Conservation (phyloP, 2,329 filamentous ascomycete species). For the Ilyonectria sp. region DNA sequence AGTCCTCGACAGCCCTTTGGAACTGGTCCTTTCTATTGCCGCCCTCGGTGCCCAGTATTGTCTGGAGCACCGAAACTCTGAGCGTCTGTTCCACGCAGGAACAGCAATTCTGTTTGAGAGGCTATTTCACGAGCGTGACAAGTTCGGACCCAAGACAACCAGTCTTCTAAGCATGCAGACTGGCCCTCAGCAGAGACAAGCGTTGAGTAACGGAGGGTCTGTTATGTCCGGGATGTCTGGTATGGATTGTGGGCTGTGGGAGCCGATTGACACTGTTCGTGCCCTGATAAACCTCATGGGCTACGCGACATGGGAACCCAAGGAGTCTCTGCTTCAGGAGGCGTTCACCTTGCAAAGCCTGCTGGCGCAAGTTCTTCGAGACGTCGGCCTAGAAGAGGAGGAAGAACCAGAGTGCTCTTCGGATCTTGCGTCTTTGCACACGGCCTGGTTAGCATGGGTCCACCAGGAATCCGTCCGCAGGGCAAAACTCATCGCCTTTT, state of each 20-base stretch:
- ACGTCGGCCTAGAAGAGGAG: conserved; percentile 50
- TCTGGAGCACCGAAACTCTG: conserved; percentile 54
- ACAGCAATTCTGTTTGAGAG: conserved; percentile 53
- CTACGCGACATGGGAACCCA: conserved; percentile 56
- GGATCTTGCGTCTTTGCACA: neutral
- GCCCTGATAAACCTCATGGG: conserved; percentile 56
- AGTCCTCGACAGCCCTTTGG: conserved; percentile 49
- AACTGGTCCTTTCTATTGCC: conserved; percentile 52
- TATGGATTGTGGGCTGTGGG: conserved; percentile 36
- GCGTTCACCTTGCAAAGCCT: conserved; percentile 53
- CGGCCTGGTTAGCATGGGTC: conserved; percentile 51
- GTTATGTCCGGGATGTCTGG: neutral
- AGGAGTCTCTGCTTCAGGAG: conserved; percentile 51
- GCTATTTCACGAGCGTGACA: conserved; percentile 41
- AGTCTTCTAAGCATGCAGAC: conserved; percentile 39
- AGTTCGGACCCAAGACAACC: conserved; percentile 43
- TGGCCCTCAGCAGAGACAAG: neutral
- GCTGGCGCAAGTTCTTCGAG: conserved; percentile 53
- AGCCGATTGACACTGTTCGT: conserved; percentile 52
- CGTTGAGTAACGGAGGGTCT: neutral
- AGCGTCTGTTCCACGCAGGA: conserved; percentile 52
- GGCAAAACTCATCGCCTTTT: conserved; percentile 56
- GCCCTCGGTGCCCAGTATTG: conserved; percentile 57
- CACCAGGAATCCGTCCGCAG: conserved; percentile 52
- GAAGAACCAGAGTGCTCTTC: conserved; percentile 1